phyloP scores from a whole-genome alignment of 495 filamentous ascomycete genomes.

The Neurospora cerealis region DNA sequence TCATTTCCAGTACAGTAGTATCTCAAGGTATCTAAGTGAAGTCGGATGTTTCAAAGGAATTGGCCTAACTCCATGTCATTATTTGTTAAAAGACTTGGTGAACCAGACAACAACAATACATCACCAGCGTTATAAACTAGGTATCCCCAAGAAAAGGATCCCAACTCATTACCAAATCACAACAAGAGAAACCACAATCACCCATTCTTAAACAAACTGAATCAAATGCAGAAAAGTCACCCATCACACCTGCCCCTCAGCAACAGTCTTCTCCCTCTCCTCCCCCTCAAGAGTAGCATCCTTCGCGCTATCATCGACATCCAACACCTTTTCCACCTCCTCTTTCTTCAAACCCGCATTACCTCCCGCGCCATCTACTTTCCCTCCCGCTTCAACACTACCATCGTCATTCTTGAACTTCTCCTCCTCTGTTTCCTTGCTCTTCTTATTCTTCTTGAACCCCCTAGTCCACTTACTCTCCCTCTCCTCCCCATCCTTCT shows the following conservation, averaged over 20 bases:
- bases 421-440: not conserved
- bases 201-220: not conserved
- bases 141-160: not conserved
- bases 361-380: constrained; percentile 1
- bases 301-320: constrained; percentile 40
- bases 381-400: not conserved
- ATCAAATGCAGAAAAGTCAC: not conserved
- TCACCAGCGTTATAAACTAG: not conserved
- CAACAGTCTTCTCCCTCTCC: constrained; percentile 13
- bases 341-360: constrained; percentile 1
- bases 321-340: constrained; percentile 31
- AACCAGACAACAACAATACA: not conserved
- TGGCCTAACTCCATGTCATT: no score
- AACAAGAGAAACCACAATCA: not conserved
- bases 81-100: no score
- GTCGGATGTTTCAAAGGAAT: no score
- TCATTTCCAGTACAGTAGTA: no score
- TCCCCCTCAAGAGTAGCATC: constrained; percentile 30
- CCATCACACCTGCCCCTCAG: not conserved
- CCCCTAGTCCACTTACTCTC: constrained; percentile 20
- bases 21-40: no score
- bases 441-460: constrained; percentile 6
- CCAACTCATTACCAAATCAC: not conserved
- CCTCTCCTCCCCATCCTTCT: constrained; percentile 4
- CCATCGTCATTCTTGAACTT: not conserved